Percentiles rank a stretch among this genome's conserved stretches.
Conservation (phyloP, 257 asterid genomes). For the Plantago elongata region DNA sequence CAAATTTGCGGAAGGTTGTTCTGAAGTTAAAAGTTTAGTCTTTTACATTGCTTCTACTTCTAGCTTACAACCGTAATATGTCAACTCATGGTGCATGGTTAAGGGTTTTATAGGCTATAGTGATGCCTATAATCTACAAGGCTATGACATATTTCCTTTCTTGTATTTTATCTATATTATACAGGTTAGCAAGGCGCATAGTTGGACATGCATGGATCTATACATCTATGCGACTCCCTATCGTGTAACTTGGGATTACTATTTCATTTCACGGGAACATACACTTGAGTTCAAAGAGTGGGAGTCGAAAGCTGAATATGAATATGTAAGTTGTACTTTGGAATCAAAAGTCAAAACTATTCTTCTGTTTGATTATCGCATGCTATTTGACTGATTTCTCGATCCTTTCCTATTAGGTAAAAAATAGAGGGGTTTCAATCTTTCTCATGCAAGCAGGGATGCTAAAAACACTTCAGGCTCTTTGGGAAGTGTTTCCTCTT, state of each 20-base stretch:
- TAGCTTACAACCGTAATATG: too few relatives aligned
- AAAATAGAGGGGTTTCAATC: conserved; percentile 61
- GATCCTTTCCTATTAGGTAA: conserved; percentile 39
- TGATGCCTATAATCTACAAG: too few relatives aligned
- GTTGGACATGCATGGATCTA: conserved; percentile 91
- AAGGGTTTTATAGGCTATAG: too few relatives aligned
- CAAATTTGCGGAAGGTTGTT: too few relatives aligned
- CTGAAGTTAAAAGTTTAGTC: too few relatives aligned
- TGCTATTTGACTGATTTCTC: conserved; percentile 5
- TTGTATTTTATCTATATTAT: background rate
- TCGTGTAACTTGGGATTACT: conserved; percentile 87
- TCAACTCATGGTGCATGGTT: too few relatives aligned
- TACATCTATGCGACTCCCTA: conserved; percentile 83
- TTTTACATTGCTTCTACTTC: too few relatives aligned
- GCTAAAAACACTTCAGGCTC: conserved; percentile 68
- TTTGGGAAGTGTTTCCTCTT: conserved; percentile 84
- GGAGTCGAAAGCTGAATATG: conserved; percentile 70
- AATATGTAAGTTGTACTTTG: conserved; percentile 50
- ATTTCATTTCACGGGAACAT: conserved; percentile 67
- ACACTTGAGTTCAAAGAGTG: conserved; percentile 72
- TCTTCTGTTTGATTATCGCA: conserved; percentile 1
- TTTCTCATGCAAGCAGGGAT: conserved; percentile 87
- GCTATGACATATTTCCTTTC: too few relatives aligned
- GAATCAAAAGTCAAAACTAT: background rate
- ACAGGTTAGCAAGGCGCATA: conserved; percentile 70